Percentiles rank a stretch among this genome's conserved stretches.
These are phyloP conservation scores for Ogataea pini DNA, from an alignment of 805 yeast genomes.

Conservation along the genomic window DNA sequence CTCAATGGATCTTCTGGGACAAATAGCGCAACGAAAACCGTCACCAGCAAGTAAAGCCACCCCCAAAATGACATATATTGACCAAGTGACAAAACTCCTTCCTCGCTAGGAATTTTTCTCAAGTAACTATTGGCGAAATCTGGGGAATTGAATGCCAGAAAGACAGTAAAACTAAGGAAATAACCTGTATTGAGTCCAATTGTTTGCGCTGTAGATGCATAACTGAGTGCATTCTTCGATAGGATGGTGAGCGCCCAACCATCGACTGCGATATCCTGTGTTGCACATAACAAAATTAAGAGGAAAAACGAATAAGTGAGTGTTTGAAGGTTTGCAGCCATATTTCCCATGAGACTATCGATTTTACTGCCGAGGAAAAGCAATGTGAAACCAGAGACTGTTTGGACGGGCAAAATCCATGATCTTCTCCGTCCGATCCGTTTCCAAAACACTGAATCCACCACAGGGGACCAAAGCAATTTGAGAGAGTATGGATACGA, in stretches of 20 bases:
- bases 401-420: constrained; percentile 94
- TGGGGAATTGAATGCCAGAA: constrained; percentile 85
- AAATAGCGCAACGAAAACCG: constrained; percentile 55
- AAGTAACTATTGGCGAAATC: constrained; percentile 89
- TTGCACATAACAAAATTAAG: constrained; percentile 86
- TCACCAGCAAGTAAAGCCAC: constrained; percentile 63
- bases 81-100: constrained; percentile 71
- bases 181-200: constrained; percentile 93
- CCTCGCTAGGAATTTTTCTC: constrained; percentile 56
- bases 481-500: constrained; percentile 94
- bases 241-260: constrained; percentile 97
- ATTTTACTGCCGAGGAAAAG: constrained; percentile 61
- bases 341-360: constrained; percentile 46
- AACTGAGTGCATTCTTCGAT: constrained; percentile 74
- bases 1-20: constrained; percentile 74
- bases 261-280: constrained; percentile 98
- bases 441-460: constrained; percentile 76
- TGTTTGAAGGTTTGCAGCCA: constrained; percentile 48
- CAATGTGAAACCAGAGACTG: constrained; percentile 70
- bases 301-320: constrained; percentile 74
- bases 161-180: constrained; percentile 87
- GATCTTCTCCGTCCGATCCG: constrained; percentile 79
- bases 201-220: constrained; percentile 97
- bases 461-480: constrained; percentile 93
- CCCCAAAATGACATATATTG: constrained; percentile 82